Evolutionary conservation across 768 basidiomycete genomes (phyloP).

Genomic region (Lepiota brunneoincarnata): DNA sequence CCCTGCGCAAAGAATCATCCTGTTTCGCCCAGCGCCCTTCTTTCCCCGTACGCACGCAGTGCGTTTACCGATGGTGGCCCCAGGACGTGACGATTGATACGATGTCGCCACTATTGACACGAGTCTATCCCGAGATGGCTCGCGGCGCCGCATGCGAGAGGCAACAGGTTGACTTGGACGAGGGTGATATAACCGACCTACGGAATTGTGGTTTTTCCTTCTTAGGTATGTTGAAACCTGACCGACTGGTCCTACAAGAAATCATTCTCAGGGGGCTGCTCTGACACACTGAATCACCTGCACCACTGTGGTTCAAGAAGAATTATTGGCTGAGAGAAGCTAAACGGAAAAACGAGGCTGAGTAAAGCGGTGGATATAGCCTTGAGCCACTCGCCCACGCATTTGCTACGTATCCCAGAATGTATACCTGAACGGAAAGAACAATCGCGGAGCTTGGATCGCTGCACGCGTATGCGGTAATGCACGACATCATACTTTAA

Average conservation of each 20-base stretch:
- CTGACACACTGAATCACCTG: no score
- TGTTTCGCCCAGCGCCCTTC: neutral
- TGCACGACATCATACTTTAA: neutral
- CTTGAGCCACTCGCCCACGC: neutral
- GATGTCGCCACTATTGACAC: neutral
- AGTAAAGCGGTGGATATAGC: neutral
- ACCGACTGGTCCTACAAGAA: no score
- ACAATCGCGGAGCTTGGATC: constrained; percentile 22
- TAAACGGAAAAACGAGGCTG: neutral
- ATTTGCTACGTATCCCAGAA: neutral
- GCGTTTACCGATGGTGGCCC: neutral
- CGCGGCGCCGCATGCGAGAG: no score
- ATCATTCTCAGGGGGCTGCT: no score
- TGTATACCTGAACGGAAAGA: constrained; percentile 14
- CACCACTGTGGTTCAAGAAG: no score
- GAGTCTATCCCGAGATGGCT: neutral
- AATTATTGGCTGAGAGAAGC: neutral
- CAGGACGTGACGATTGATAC: neutral
- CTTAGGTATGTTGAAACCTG: no score
- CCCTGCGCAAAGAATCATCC: no score
- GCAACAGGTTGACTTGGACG: no score
- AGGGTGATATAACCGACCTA: no score
- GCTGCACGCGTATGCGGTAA: constrained; percentile 7
- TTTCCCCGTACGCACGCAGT: neutral
- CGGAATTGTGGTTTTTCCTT: no score